Base-by-base conservation (phyloP, 2,329 filamentous ascomycete species). In the Helminthosporium solani region DNA sequence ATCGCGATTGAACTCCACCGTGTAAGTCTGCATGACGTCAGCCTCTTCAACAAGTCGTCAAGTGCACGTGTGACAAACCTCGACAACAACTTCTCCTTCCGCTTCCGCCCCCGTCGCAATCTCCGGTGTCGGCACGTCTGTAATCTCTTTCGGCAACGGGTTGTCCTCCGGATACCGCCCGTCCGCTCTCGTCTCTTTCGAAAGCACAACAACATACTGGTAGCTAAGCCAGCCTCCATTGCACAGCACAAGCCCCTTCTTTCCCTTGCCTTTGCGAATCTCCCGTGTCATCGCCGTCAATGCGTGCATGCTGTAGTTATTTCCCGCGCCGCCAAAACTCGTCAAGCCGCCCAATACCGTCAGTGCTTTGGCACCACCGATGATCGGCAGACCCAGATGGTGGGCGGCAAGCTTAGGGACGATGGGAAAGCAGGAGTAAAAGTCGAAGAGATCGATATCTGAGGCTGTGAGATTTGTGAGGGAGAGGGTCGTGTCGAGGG, bases 361-460 rank as follows among this genome's bases (percentile, higher is more conserved):
- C 16, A 86, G 74, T 0, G 79, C 75, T 50, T 80, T 83, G 3
- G 51, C 11, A 11, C 55, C 53, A 1, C 72, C 63, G 0, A 64
- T 64, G 0, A 79, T 69, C 0, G 78, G 72, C 1, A 87, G 59
- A 0, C 75, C 75, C 0, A 87, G 74, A 61, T 86, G 81, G 2
- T 78, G 64, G 21, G 78, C 81, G 1, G 84, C 84, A 0, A 87
- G 67, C 59, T 87, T 87, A 0, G 84, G 84, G 0, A 87, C 83
- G 21, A 87, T 84, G 0, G 84, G 84, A 49, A 87, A 87, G 56
- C 84, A 87, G 0, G 81, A 83, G 68, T 87, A 87, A 46, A 87
- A 78, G 52, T 86, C 83, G 52, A 76, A 80, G 2, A 83, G 60
- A 37, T 85, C 82, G 18, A 87, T 77, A 1, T 85, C 74, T 0